Evolutionary conservation across 2,329 filamentous ascomycete species (phyloP), one percentile per base, ranked within the genome.

Genomic region (Nakataea oryzae): DNA sequence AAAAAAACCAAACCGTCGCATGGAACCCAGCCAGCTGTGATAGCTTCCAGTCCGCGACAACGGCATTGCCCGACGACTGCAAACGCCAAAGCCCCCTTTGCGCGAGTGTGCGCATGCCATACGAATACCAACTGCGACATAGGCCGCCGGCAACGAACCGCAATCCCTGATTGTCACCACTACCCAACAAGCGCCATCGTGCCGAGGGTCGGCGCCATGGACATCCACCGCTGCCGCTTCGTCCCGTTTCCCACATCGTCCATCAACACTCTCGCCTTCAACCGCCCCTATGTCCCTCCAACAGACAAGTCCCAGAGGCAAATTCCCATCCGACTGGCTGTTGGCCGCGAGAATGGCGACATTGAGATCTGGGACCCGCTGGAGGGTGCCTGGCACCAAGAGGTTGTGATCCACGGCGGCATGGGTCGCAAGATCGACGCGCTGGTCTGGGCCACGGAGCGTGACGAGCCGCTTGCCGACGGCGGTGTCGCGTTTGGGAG

Each of bases 321-420:
- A 27, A 83, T 80, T 65, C 86, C 81, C 61, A 81, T 91, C 62
- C 86, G 92, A 67, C 84, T 97, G 62, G 95, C 95, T 2, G 84
- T 99, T 69, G 95, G 95, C 64, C 88, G 95, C 67, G 89, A 91
- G 63, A 97, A 97, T 73, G 95, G 95, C 68, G 91, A 96, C 71
- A 95, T 99, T 68, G 95, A 99, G 76, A 92, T 99, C 66, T 99
- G 95, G 95, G 96, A 96, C 74, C 92, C 93, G 3, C 78, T 87
- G 61, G 85, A 84, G 66, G 91, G 90, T 21, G 79, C 82, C 65
- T 99, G 95, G 95, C 84, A 91, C 66, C 95, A 97, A 73, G 95
- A 99, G 78, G 86, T 86, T 54, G 86, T 93, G 64, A 87, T 97
- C 60, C 84, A 85, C 47, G 93, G 93, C 65, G 92, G 91, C 59